phyloP scores from a whole-genome alignment of 2,329 filamentous ascomycete genomes.

The Simplicillium sp. region DNA sequence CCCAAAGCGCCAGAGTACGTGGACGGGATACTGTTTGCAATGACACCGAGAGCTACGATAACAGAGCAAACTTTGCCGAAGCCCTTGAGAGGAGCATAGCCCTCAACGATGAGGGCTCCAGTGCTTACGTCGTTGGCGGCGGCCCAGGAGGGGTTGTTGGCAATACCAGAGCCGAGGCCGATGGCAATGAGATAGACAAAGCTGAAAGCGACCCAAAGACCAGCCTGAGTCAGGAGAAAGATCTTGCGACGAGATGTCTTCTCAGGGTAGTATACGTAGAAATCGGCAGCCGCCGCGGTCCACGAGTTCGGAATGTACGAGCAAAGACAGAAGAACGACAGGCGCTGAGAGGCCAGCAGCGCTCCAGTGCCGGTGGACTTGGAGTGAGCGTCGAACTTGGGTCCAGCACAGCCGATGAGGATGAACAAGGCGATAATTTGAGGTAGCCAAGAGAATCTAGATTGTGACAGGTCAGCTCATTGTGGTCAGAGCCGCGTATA shows the following conservation, averaged over 20 bases:
- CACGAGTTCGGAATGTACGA: constrained; percentile 45
- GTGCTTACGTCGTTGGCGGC: constrained; percentile 41
- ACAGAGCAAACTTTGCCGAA: constrained; percentile 50
- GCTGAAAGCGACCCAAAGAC: constrained; percentile 51
- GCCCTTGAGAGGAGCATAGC: constrained; percentile 40
- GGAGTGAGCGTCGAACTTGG: constrained; percentile 52
- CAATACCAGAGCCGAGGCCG: constrained; percentile 40
- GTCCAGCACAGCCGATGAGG: constrained; percentile 56
- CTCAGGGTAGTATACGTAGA: constrained; percentile 68
- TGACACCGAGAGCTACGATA: constrained; percentile 41
- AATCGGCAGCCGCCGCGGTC: constrained; percentile 68
- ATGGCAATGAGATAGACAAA: constrained; percentile 58
- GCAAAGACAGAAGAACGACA: constrained; percentile 64
- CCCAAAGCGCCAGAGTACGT: constrained; percentile 50
- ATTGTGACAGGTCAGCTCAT: neutral
- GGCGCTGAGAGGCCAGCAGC: constrained; percentile 49
- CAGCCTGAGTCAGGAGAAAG: constrained; percentile 60
- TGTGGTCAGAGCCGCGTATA: no score
- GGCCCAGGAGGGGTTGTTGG: constrained; percentile 37
- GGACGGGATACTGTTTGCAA: constrained; percentile 46
- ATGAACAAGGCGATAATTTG: constrained; percentile 67
- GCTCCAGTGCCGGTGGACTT: constrained; percentile 48
- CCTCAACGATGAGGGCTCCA: constrained; percentile 46
- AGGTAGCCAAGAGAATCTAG: constrained; percentile 41
- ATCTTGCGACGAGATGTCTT: constrained; percentile 49